phyloP scores from a whole-genome alignment of 148 eudicot genomes.

The Dianthus caryophyllus region DNA sequence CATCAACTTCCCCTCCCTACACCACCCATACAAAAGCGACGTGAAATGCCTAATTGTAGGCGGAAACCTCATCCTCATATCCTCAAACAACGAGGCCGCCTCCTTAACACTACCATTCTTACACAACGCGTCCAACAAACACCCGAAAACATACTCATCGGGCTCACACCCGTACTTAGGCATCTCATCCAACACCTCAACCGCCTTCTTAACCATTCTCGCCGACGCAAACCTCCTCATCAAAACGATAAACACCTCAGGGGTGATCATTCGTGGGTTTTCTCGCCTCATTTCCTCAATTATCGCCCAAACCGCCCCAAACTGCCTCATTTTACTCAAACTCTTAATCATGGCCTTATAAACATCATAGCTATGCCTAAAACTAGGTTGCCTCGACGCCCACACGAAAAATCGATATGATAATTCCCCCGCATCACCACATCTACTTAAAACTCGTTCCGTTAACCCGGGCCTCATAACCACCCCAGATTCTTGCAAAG shows the following conservation, averaged over 20 bases:
- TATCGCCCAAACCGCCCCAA: slow-evolving; percentile 90
- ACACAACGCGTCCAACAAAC: slow-evolving; percentile 86
- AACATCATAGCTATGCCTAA: slow-evolving; percentile 70
- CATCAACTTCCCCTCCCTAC: slow-evolving; percentile 75
- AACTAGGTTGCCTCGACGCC: slow-evolving; percentile 76
- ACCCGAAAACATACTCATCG: slow-evolving; percentile 88
- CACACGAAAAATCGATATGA: slow-evolving; percentile 74
- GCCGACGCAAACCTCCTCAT: slow-evolving; percentile 89
- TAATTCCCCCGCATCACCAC: slow-evolving; percentile 89
- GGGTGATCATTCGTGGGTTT: slow-evolving; percentile 52
- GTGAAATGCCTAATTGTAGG: slow-evolving; percentile 87
- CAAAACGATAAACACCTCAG: slow-evolving; percentile 75
- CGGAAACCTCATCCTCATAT: slow-evolving; percentile 63
- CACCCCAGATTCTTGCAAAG: slow-evolving; percentile 68
- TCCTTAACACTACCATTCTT: slow-evolving; percentile 95
- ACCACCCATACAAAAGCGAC: slow-evolving; percentile 87
- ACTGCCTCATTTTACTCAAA: slow-evolving; percentile 83
- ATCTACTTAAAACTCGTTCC: slow-evolving; percentile 72
- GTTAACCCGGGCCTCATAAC: slow-evolving; percentile 56
- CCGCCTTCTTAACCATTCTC: slow-evolving; percentile 88
- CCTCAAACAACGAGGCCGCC: slow-evolving; percentile 83
- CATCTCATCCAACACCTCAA: slow-evolving; percentile 90
- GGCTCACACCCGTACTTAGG: slow-evolving; percentile 91
- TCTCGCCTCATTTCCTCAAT: slow-evolving; percentile 84
- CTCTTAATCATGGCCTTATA: slow-evolving; percentile 71